Evolutionary conservation across 768 basidiomycete species (phyloP).

Genomic region (Rhodotorula sphaerocarpa): DNA sequence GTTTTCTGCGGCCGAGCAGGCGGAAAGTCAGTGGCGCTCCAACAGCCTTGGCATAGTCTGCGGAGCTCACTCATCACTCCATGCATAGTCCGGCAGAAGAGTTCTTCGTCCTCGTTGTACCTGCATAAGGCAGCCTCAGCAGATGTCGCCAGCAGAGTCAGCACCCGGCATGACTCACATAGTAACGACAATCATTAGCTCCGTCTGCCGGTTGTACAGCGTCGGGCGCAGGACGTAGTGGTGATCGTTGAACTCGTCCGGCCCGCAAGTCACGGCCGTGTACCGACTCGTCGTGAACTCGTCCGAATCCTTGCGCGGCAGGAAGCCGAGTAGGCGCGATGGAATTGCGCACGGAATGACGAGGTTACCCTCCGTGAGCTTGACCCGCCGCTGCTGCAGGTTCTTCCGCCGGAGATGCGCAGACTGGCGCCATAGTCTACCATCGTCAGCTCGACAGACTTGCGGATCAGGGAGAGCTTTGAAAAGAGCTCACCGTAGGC

Average conservation of each 20-base stretch:
- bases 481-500: conserved; percentile 10
- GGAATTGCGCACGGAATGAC: conserved; percentile 78
- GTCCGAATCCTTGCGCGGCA: conserved; percentile 53
- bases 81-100: conserved; percentile 39
- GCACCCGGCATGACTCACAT: conserved; percentile 49
- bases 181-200: conserved; percentile 86
- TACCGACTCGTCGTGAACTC: conserved; percentile 65
- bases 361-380: conserved; percentile 76
- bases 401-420: conserved; percentile 29
- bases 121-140: not conserved
- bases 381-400: conserved; percentile 49
- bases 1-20: conserved; percentile 39
- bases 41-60: not conserved
- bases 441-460: not conserved
- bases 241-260: conserved; percentile 76
- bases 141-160: no score
- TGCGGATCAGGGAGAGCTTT: no score
- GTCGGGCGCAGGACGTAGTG: conserved; percentile 81
- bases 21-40: not conserved
- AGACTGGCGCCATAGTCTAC: not conserved
- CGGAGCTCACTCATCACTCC: conserved; percentile 36
- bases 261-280: conserved; percentile 87
- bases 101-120: conserved; percentile 66
- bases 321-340: conserved; percentile 67
- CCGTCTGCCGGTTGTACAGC: conserved; percentile 67